These are phyloP conservation scores for Musa troglodytarum DNA, from an alignment of 176 grass and related monocot genomes.

Conservation along the genomic window DNA sequence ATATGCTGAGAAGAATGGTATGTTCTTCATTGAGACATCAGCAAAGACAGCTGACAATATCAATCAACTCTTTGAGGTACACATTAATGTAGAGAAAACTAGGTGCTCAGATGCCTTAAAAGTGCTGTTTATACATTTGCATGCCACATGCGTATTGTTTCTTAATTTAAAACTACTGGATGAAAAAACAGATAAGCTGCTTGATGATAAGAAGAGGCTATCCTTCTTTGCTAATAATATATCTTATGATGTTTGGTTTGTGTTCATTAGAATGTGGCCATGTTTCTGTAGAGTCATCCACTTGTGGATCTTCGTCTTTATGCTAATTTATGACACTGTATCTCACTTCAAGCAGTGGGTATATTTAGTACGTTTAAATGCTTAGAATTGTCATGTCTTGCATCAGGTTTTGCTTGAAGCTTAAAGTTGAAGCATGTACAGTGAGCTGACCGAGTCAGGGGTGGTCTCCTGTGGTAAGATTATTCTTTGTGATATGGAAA, in stretches of 20 bases:
- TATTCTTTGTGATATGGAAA: no score
- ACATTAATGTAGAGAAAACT: neutral
- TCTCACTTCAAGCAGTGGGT: no score
- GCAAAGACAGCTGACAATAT: constrained; percentile 78
- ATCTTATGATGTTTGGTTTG: neutral
- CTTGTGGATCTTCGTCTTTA: no score
- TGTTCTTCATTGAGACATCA: constrained; percentile 91
- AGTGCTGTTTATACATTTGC: neutral
- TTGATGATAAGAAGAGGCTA: neutral
- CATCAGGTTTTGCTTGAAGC: no score
- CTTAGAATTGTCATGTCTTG: no score
- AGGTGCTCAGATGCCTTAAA: neutral
- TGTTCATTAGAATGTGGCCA: no score
- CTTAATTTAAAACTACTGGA: neutral
- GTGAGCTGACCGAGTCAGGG: no score
- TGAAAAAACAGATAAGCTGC: neutral
- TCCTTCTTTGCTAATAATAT: neutral
- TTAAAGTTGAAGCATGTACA: no score
- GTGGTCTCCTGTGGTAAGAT: no score
- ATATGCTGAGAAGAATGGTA: constrained; percentile 50
- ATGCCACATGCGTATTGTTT: neutral
- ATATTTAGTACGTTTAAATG: no score
- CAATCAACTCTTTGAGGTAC: constrained; percentile 88
- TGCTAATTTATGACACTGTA: no score
- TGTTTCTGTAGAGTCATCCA: no score